Percentiles rank a stretch among this genome's conserved stretches.
These are phyloP conservation scores for Microascus cirrosus DNA, from an alignment of 2,329 filamentous ascomycete species.

Conservation along the genomic window DNA sequence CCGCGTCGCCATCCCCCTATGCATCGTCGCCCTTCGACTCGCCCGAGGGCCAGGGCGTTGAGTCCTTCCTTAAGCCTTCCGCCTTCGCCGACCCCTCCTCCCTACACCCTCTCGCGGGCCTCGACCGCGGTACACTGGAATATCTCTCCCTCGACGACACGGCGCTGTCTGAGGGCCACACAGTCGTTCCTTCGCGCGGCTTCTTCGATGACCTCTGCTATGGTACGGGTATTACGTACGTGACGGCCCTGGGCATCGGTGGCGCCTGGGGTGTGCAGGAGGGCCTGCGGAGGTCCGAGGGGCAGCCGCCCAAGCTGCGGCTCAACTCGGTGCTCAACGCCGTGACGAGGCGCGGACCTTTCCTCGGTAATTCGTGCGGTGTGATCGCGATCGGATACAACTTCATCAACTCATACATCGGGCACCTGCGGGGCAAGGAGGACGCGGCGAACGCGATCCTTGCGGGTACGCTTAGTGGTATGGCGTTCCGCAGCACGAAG, in stretches of 20 bases:
- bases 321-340: slow-evolving; percentile 93
- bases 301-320: slow-evolving; percentile 75
- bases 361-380: slow-evolving; percentile 90
- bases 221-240: slow-evolving; percentile 87
- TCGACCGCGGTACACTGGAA: slow-evolving; percentile 88
- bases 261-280: slow-evolving; percentile 89
- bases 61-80: slow-evolving; percentile 71
- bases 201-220: slow-evolving; percentile 99
- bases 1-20: slow-evolving; percentile 33
- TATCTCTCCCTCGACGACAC: slow-evolving; percentile 93
- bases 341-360: slow-evolving; percentile 84
- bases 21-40: slow-evolving; percentile 56
- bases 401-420: slow-evolving; percentile 76
- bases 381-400: slow-evolving; percentile 97
- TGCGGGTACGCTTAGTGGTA: slow-evolving; percentile 79
- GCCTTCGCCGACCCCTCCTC: slow-evolving; percentile 75
- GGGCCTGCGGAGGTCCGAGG: slow-evolving; percentile 68
- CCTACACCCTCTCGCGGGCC: slow-evolving; percentile 84
- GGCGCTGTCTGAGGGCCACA: slow-evolving; percentile 70
- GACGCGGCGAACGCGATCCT: slow-evolving; percentile 81
- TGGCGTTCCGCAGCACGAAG: slow-evolving; percentile 92
- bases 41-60: slow-evolving; percentile 64
- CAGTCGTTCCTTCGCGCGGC: slow-evolving; percentile 84
- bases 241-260: slow-evolving; percentile 74
- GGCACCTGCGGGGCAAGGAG: slow-evolving; percentile 70